Conservation (phyloP, 2,329 filamentous ascomycete species). For the Aspergillus terreus region DNA sequence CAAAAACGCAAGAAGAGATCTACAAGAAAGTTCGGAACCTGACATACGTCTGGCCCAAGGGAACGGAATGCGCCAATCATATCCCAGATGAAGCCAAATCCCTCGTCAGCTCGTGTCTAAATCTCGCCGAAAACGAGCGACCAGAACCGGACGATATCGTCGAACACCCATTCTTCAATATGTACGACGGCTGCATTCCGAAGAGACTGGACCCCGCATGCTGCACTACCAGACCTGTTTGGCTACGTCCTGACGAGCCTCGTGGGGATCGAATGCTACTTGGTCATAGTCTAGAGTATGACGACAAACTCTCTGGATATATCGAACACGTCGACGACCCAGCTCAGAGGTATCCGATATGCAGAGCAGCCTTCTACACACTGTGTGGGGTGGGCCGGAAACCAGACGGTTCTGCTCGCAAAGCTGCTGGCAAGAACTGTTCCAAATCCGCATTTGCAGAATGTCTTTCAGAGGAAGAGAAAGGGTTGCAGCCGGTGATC, state of each 20-base stretch:
- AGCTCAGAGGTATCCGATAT: conserved; percentile 36
- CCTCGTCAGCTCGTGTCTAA: conserved; percentile 46
- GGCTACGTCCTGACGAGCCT: conserved; percentile 43
- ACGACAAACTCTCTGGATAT: conserved; percentile 34
- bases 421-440: conserved; percentile 43
- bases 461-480: conserved; percentile 44
- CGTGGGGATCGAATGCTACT: conserved; percentile 43
- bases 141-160: conserved; percentile 50
- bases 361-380: conserved; percentile 41
- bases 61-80: conserved; percentile 40
- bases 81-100: conserved; percentile 49
- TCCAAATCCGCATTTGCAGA: conserved; percentile 46
- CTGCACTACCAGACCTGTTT: conserved; percentile 38
- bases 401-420: conserved; percentile 38
- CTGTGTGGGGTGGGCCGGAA: conserved; percentile 44
- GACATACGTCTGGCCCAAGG: conserved; percentile 49
- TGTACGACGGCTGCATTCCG: conserved; percentile 48
- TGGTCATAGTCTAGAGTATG: conserved; percentile 43
- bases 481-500: conserved; percentile 43
- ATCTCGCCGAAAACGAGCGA: conserved; percentile 45
- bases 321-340: conserved; percentile 34
- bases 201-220: conserved; percentile 39
- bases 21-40: conserved; percentile 48
- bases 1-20: conserved; percentile 54
- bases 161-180: conserved; percentile 49